phyloP scores from a whole-genome alignment of 306 rosid species.

The Ziziphus jujuba region DNA sequence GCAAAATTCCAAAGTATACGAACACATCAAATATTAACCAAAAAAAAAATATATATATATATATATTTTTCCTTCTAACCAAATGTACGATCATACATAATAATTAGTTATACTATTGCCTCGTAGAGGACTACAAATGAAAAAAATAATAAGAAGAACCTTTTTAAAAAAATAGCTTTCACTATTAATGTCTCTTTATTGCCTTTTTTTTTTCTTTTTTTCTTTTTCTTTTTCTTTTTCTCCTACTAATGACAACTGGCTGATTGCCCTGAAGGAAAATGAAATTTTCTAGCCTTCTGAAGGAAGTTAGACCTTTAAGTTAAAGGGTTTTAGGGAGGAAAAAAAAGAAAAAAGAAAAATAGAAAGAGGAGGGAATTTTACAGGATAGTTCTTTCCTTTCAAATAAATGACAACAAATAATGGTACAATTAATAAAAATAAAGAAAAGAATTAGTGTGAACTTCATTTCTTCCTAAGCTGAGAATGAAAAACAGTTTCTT shows the following conservation, averaged over 20 bases:
- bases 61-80: background rate
- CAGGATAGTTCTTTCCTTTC: conserved; percentile 19
- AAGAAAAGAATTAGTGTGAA: background rate
- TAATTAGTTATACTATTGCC: background rate
- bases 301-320: conserved; percentile 6
- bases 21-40: conserved; percentile 1
- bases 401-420: background rate
- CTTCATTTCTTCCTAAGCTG: no score
- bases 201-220: conserved; percentile 12
- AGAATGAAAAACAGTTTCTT: background rate
- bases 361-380: no score
- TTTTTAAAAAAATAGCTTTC: background rate
- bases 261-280: conserved; percentile 1
- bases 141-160: background rate
- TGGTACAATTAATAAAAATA: background rate
- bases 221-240: conserved; percentile 4
- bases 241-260: conserved; percentile 5
- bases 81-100: no score
- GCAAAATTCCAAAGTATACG: conserved; percentile 20
- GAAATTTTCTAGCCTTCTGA: conserved; percentile 1
- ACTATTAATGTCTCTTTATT: conserved; percentile 30
- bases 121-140: background rate
- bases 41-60: no score
- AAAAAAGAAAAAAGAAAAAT: conserved; percentile 12
- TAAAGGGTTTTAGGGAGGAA: conserved; percentile 13